phyloP scores from a whole-genome alignment of 495 filamentous ascomycete species.

The Penicillium nucicola region DNA sequence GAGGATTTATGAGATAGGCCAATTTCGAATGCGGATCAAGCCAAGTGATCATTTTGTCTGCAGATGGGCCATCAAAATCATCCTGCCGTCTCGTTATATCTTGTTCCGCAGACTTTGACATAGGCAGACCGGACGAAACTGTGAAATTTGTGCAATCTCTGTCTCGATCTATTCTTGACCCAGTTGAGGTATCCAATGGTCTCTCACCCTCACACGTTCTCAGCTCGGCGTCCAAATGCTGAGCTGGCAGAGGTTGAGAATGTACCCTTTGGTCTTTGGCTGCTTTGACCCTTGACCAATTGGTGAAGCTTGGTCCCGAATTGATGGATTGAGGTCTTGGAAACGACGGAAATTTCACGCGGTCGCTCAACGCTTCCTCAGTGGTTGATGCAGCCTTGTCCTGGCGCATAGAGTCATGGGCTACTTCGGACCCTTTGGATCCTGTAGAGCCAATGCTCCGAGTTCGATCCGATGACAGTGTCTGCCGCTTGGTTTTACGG shows the following conservation, averaged over 20 bases:
- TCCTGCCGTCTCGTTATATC: neutral
- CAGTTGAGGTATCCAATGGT: neutral
- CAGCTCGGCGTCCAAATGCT: neutral
- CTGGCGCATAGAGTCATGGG: neutral
- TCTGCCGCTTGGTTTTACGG: conserved; percentile 20
- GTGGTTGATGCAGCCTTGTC: conserved; percentile 3
- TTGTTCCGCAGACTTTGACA: neutral
- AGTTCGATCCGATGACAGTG: neutral
- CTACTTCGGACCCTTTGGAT: neutral
- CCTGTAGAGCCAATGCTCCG: neutral
- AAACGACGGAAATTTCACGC: conserved; percentile 36
- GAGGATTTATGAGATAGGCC: conserved; percentile 53
- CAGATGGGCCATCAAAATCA: neutral
- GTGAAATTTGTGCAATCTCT: no score
- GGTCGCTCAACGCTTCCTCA: conserved; percentile 24
- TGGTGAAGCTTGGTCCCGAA: conserved; percentile 41
- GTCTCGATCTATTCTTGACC: neutral
- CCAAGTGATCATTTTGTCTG: conserved; percentile 55
- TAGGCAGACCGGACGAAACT: no score
- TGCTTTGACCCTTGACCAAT: conserved; percentile 69
- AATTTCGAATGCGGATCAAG: conserved; percentile 63
- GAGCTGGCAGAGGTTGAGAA: neutral
- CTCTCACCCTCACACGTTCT: neutral
- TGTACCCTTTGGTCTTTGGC: conserved; percentile 30
- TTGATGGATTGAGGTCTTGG: conserved; percentile 11